Evolutionary conservation across 2,329 filamentous ascomycete species (phyloP).

Genomic region (Thermomyces lanuginosus): DNA sequence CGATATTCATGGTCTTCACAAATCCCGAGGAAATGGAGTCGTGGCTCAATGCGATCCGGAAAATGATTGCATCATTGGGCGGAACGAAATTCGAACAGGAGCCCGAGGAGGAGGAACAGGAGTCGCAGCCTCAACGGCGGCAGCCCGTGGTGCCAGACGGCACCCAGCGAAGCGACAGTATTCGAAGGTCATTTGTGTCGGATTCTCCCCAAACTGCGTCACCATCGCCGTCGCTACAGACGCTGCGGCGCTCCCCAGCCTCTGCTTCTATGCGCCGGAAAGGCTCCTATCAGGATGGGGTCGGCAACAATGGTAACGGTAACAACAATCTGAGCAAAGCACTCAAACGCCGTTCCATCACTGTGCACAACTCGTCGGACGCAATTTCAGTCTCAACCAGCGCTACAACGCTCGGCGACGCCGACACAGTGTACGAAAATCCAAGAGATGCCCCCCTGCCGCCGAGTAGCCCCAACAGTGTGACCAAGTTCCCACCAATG

Average conservation of each 20-base stretch:
- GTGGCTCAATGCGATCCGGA: conserved; percentile 30
- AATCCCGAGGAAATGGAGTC: conserved; percentile 28
- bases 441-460: conserved; percentile 12
- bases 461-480: conserved; percentile 4
- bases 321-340: conserved; percentile 6
- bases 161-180: conserved; percentile 1
- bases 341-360: conserved; percentile 9
- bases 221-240: conserved; percentile 1
- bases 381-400: conserved; percentile 9
- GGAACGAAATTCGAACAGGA: conserved; percentile 29
- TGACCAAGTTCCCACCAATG: conserved; percentile 10
- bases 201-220: conserved; percentile 17
- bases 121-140: background rate
- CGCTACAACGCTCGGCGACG: conserved; percentile 8
- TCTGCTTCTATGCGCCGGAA: conserved; percentile 4
- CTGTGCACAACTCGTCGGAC: conserved; percentile 10
- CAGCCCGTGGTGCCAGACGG: background rate
- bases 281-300: conserved; percentile 4
- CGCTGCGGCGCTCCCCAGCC: conserved; percentile 1
- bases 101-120: conserved; percentile 2
- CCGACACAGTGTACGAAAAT: conserved; percentile 9
- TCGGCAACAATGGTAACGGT: background rate
- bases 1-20: conserved; percentile 29
- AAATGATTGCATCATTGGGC: conserved; percentile 30
- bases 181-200: conserved; percentile 9